These are phyloP conservation scores for Ambrosiella cleistominuta DNA, from an alignment of 2,329 filamentous ascomycete genomes.

Conservation along the genomic window DNA sequence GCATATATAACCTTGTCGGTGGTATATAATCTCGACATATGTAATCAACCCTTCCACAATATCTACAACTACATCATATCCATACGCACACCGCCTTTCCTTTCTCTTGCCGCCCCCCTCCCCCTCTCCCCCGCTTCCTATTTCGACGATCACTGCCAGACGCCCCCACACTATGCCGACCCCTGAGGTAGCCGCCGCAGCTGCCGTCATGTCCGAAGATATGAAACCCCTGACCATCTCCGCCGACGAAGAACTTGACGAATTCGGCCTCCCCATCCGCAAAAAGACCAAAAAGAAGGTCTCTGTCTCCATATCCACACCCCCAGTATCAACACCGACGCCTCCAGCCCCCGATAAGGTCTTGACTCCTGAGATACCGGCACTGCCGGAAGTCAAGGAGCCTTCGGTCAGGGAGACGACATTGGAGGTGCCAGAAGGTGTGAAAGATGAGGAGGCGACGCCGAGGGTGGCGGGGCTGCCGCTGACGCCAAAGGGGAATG, in stretches of 20 bases:
- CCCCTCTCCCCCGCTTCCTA: background rate
- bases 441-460: background rate
- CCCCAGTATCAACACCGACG: background rate
- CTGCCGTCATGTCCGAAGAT: constrained; percentile 7
- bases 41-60: background rate
- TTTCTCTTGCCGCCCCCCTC: background rate
- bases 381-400: background rate
- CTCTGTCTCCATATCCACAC: background rate
- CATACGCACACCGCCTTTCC: background rate
- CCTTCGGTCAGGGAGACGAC: background rate
- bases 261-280: constrained; percentile 49
- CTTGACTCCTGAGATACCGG: background rate
- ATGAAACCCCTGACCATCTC: constrained; percentile 12
- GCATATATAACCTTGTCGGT: background rate
- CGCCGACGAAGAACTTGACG: constrained; percentile 36
- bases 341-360: background rate
- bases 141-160: background rate
- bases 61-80: background rate
- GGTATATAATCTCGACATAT: background rate
- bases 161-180: background rate
- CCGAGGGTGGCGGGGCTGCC: background rate
- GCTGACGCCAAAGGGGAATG: background rate
- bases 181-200: background rate
- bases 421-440: constrained; percentile 8
- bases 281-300: constrained; percentile 4